A percentile compares a stretch with the other conserved stretches of the same genome.
These are phyloP conservation scores for Lepidium campestre DNA, from an alignment of 441 rosid species.

Conservation along the genomic window DNA sequence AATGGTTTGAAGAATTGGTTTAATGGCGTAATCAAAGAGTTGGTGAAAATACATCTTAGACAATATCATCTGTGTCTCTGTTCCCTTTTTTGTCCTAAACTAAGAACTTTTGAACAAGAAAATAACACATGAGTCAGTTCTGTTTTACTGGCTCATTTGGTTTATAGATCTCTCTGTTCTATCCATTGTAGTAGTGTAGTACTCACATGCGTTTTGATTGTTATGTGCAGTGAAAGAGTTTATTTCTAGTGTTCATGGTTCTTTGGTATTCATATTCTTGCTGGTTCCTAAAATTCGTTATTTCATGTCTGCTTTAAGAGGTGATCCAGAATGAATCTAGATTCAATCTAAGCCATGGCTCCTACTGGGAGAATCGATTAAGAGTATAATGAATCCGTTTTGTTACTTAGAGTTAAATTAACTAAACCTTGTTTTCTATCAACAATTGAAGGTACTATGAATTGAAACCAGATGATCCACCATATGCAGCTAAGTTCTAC, in stretches of 20 bases:
- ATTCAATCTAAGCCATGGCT: not conserved
- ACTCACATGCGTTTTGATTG: not conserved
- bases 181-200: not conserved
- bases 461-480: slow-evolving; percentile 77
- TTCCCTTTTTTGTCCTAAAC: not conserved
- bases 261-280: not conserved
- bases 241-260: not conserved
- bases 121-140: not conserved
- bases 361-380: not conserved
- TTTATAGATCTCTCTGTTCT: not conserved
- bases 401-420: not conserved
- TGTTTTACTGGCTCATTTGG: not conserved
- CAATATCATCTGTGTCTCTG: not conserved
- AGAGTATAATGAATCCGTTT: not conserved
- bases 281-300: not conserved
- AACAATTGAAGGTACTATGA: slow-evolving; percentile 69
- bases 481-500: slow-evolving; percentile 86
- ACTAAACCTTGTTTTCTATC: not conserved
- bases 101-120: not conserved
- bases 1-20: not conserved
- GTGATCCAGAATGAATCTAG: not conserved
- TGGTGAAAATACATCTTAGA: not conserved
- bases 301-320: not conserved
- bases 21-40: not conserved
- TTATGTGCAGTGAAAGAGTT: not conserved